Conservation (phyloP, 352 stramenopile species). For the Pilasporangium apinafurcum region DNA sequence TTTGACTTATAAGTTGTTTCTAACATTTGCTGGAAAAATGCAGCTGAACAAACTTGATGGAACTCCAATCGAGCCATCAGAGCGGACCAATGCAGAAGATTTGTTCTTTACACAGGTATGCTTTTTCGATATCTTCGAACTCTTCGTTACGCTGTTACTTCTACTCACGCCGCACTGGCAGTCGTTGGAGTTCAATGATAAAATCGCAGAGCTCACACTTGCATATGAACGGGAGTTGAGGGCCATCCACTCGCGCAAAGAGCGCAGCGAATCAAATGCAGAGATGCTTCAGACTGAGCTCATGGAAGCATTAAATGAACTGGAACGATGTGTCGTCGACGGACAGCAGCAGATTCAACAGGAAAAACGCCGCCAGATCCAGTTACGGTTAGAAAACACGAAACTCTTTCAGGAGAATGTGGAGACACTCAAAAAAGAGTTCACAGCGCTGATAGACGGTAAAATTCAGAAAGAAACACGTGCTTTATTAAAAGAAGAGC, state of each 20-base stretch:
- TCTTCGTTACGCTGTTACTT: background rate
- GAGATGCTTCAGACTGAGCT: slow-evolving; percentile 64
- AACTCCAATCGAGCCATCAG: slow-evolving; percentile 16
- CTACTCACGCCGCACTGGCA: background rate
- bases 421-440: slow-evolving; percentile 18
- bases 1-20: background rate
- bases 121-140: background rate
- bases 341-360: slow-evolving; percentile 33
- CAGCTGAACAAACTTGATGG: slow-evolving; percentile 53
- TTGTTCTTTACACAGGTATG: slow-evolving; percentile 38
- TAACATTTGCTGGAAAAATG: too few species aligned
- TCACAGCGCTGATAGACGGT: slow-evolving; percentile 10
- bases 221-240: slow-evolving; percentile 54
- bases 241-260: slow-evolving; percentile 27
- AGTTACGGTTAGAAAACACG: slow-evolving; percentile 30
- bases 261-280: slow-evolving; percentile 35
- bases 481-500: slow-evolving; percentile 20
- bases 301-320: slow-evolving; percentile 42
- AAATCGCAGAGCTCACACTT: slow-evolving; percentile 39
- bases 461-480: slow-evolving; percentile 12
- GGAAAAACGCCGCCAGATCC: slow-evolving; percentile 38
- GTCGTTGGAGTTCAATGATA: slow-evolving; percentile 63
- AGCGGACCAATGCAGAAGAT: slow-evolving; percentile 36
- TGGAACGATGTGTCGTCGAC: slow-evolving; percentile 36
- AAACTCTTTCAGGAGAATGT: slow-evolving; percentile 28